phyloP scores from a whole-genome alignment of 805 yeast species.

The Wickerhamomyces alni region DNA sequence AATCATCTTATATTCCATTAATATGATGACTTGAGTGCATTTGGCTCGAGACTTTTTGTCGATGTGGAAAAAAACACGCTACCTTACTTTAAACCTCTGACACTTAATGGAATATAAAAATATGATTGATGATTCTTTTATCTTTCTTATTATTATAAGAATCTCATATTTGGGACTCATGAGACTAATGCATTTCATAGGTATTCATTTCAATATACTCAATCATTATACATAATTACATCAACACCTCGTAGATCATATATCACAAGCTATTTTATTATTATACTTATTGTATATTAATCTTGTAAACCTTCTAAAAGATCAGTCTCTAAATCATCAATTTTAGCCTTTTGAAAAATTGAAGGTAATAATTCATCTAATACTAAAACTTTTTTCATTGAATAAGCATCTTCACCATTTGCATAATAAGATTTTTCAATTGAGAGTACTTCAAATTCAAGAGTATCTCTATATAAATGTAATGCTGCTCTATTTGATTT shows the following conservation, averaged over 20 bases:
- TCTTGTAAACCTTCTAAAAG: conserved; percentile 31
- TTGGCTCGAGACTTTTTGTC: conserved; percentile 97
- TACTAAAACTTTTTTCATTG: conserved; percentile 72
- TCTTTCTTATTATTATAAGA: not conserved
- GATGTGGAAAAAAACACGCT: conserved; percentile 99
- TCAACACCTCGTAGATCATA: not conserved
- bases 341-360: conserved; percentile 40
- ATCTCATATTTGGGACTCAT: not conserved
- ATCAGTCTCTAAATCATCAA: conserved; percentile 52
- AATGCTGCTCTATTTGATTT: conserved; percentile 91
- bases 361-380: conserved; percentile 59
- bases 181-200: not conserved
- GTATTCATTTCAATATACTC: not conserved
- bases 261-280: not conserved
- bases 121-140: not conserved
- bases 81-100: conserved; percentile 78
- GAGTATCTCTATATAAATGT: conserved; percentile 82
- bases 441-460: conserved; percentile 73
- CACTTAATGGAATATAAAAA: not conserved
- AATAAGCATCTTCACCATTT: conserved; percentile 96
- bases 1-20: not conserved
- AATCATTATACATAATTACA: not conserved
- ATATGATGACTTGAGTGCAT: conserved; percentile 69
- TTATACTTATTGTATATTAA: conserved; percentile 1
- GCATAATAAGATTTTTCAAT: conserved; percentile 90